Evolutionary conservation across 2,329 filamentous ascomycete species (phyloP).

Genomic region (Ophiostoma piceae): DNA sequence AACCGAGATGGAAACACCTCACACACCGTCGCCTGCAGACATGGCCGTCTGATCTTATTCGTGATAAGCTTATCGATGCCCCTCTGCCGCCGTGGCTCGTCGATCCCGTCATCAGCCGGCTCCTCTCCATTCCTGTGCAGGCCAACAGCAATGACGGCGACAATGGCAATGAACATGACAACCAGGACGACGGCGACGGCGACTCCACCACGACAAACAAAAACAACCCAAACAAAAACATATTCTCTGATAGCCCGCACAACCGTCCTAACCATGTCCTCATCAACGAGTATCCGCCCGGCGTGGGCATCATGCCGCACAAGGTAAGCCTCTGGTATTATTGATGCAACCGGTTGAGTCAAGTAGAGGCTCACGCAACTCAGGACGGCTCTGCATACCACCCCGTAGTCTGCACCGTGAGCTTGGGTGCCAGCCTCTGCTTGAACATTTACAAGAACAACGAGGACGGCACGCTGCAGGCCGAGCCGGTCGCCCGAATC

Average conservation of each 20-base stretch:
- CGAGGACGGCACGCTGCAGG: conserved; percentile 53
- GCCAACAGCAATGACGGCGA: background rate
- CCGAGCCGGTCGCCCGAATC: conserved; percentile 51
- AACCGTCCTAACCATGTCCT: conserved; percentile 79
- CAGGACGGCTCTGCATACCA: conserved; percentile 78
- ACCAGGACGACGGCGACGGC: background rate
- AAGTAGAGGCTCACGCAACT: background rate
- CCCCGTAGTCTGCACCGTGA: conserved; percentile 85
- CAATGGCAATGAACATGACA: conserved; percentile 27
- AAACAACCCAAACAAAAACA: conserved; percentile 40
- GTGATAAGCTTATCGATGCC: conserved; percentile 68
- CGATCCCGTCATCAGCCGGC: conserved; percentile 60
- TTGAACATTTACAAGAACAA: conserved; percentile 68
- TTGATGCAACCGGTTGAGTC: background rate
- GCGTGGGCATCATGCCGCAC: conserved; percentile 94
- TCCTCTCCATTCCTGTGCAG: conserved; percentile 46
- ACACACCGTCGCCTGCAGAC: conserved; percentile 87
- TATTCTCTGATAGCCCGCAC: conserved; percentile 66
- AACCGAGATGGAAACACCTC: conserved; percentile 78
- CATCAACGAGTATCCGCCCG: conserved; percentile 84
- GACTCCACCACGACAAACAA: background rate
- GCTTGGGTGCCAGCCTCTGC: conserved; percentile 70
- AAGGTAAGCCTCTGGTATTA: conserved; percentile 43
- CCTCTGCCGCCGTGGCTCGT: conserved; percentile 71
- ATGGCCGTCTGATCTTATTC: conserved; percentile 77